Conservation (phyloP, 108 stramenopile species). For the Nitzschia sp. region DNA sequence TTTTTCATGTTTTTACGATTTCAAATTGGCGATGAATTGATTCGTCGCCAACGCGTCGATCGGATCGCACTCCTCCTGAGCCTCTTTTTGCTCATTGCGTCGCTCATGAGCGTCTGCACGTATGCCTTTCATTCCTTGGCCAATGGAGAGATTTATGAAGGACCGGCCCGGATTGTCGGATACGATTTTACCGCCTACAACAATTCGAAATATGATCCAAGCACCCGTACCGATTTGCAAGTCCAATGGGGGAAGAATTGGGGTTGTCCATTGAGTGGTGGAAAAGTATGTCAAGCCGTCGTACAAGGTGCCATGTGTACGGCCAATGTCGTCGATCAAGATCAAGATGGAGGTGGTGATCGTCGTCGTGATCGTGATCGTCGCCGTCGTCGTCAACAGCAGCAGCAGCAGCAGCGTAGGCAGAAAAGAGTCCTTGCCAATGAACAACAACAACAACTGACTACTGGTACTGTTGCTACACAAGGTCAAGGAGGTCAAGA, state of each 20-base stretch:
- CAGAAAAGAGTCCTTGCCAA: too few relatives aligned
- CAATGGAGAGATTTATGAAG: constrained; percentile 50
- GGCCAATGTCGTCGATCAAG: constrained; percentile 16
- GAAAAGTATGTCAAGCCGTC: constrained; percentile 32
- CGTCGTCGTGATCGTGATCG: background rate
- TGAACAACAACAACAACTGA: constrained; percentile 1
- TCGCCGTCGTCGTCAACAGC: background rate
- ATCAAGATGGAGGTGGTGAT: background rate
- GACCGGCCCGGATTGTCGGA: constrained; percentile 46
- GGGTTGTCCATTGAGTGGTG: constrained; percentile 41
- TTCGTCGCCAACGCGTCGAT: constrained; percentile 43
- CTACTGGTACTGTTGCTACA: too few relatives aligned
- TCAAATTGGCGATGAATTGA: constrained; percentile 44
- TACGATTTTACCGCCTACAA: constrained; percentile 39
- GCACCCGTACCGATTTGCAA: constrained; percentile 38
- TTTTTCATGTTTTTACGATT: constrained; percentile 34
- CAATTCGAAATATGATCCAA: constrained; percentile 27
- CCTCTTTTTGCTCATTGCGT: constrained; percentile 43
- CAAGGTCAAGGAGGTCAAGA: background rate
- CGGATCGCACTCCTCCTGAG: constrained; percentile 33
- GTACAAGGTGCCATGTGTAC: constrained; percentile 46
- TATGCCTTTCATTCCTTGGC: constrained; percentile 27
- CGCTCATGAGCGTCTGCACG: constrained; percentile 27
- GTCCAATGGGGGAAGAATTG: constrained; percentile 47
- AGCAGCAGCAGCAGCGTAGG: too few relatives aligned